A percentile compares a stretch with the other conserved stretches of the same genome.
phyloP scores from a whole-genome alignment of 495 filamentous ascomycete species.

The Penicillium desertorum region DNA sequence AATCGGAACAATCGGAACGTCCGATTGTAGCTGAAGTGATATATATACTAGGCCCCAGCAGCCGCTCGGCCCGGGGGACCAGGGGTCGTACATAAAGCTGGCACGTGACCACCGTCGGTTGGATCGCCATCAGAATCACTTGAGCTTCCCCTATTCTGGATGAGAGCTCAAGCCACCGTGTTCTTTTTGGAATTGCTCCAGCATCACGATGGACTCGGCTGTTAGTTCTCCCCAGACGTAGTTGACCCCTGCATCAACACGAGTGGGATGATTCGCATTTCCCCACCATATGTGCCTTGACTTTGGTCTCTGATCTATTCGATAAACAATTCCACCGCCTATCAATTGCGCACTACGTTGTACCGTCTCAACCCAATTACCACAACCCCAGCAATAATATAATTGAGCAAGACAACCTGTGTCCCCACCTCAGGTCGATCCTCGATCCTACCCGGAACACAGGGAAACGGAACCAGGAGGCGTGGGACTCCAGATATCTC shows the following conservation, averaged over 20 bases:
- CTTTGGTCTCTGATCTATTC: conserved; percentile 14
- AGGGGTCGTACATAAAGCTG: no score
- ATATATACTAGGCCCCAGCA: no score
- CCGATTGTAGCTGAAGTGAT: no score
- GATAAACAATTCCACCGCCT: conserved; percentile 2
- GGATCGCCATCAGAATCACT: conserved; percentile 20
- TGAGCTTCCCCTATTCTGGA: conserved; percentile 25
- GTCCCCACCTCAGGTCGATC: neutral
- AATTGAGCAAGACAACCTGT: neutral
- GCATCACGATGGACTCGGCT: conserved; percentile 3
- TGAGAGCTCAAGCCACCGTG: conserved; percentile 27
- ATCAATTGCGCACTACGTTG: neutral
- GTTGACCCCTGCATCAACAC: neutral
- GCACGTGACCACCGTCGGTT: conserved; percentile 23
- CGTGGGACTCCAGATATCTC: neutral
- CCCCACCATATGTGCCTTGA: conserved; percentile 27
- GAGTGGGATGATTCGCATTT: conserved; percentile 22
- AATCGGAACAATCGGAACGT: no score
- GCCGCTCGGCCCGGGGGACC: no score
- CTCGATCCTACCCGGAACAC: neutral
- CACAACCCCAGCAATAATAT: neutral
- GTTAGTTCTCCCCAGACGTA: neutral
- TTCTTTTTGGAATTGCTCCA: conserved; percentile 17
- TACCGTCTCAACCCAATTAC: neutral
- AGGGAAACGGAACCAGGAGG: neutral